Conservation (phyloP, 208 protist species). For the Lotmaria passim region DNA sequence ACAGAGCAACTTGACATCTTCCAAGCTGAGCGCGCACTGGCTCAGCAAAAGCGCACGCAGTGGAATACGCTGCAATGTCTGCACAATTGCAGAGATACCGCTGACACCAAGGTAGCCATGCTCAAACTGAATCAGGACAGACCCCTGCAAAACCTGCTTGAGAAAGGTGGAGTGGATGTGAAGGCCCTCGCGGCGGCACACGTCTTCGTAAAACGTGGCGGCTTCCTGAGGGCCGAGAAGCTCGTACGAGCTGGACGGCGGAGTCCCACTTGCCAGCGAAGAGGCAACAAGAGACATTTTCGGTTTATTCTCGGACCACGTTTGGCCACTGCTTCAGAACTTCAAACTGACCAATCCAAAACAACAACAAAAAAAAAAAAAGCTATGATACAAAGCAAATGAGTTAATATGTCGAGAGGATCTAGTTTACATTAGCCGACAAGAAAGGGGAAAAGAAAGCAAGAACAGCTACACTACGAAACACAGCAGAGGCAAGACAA, state of each 20-base stretch:
- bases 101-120: slow-evolving; percentile 82
- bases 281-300: slow-evolving; percentile 1
- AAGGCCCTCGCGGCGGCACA: slow-evolving; percentile 40
- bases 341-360: not conserved
- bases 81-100: slow-evolving; percentile 72
- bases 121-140: slow-evolving; percentile 69
- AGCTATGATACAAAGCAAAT: not conserved
- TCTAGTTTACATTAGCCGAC: not conserved
- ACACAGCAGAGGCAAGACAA: too few species aligned
- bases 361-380: not conserved
- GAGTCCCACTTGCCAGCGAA: not conserved
- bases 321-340: not conserved
- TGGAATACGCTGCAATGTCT: slow-evolving; percentile 60
- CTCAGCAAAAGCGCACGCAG: slow-evolving; percentile 58
- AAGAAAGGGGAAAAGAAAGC: slow-evolving; percentile 5
- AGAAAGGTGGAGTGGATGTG: slow-evolving; percentile 58
- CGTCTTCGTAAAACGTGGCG: slow-evolving; percentile 60
- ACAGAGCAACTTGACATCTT: slow-evolving; percentile 60
- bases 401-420: not conserved
- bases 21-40: slow-evolving; percentile 49
- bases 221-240: slow-evolving; percentile 41
- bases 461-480: not conserved
- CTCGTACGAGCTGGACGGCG: slow-evolving; percentile 6
- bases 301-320: not conserved
- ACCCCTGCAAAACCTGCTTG: slow-evolving; percentile 55